These are phyloP conservation scores for Phytophthora pistaciae DNA, from an alignment of 352 stramenopile genomes.

Conservation along the genomic window DNA sequence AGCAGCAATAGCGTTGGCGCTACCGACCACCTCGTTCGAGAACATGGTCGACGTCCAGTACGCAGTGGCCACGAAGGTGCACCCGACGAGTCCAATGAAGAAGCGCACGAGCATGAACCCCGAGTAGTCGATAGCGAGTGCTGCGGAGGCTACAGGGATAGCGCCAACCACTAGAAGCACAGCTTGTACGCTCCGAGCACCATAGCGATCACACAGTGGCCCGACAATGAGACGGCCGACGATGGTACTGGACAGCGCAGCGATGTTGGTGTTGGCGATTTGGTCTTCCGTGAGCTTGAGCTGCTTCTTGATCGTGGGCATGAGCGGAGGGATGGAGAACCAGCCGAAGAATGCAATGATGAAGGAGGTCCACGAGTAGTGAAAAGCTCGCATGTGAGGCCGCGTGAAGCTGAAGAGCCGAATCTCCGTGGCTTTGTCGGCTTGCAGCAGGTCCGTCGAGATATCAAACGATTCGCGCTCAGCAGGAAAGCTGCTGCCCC, in stretches of 20 bases:
- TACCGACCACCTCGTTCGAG: constrained; percentile 28
- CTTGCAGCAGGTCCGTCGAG: constrained; percentile 37
- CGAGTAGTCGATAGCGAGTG: constrained; percentile 65
- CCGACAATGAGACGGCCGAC: constrained; percentile 91
- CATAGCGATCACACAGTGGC: constrained; percentile 92
- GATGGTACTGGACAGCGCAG: constrained; percentile 87
- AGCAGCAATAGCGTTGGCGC: constrained; percentile 58
- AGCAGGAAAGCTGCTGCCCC: neutral
- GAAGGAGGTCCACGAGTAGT: constrained; percentile 92
- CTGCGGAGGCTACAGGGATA: constrained; percentile 83
- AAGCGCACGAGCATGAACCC: constrained; percentile 86
- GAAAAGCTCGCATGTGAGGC: constrained; percentile 94
- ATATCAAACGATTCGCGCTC: constrained; percentile 23
- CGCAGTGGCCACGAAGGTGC: constrained; percentile 64
- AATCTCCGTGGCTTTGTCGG: constrained; percentile 63
- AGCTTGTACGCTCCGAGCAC: constrained; percentile 81
- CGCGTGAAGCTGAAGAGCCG: constrained; percentile 72
- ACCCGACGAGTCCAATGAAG: constrained; percentile 94
- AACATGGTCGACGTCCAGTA: constrained; percentile 40
- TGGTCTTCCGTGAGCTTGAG: constrained; percentile 88
- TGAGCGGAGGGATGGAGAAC: constrained; percentile 85
- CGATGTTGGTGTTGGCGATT: constrained; percentile 92
- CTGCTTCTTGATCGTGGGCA: constrained; percentile 73
- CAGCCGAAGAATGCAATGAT: constrained; percentile 95
- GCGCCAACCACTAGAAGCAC: constrained; percentile 75